Evolutionary conservation across 805 yeast species (phyloP).

Genomic region (Hanseniaspora taiwanica): DNA sequence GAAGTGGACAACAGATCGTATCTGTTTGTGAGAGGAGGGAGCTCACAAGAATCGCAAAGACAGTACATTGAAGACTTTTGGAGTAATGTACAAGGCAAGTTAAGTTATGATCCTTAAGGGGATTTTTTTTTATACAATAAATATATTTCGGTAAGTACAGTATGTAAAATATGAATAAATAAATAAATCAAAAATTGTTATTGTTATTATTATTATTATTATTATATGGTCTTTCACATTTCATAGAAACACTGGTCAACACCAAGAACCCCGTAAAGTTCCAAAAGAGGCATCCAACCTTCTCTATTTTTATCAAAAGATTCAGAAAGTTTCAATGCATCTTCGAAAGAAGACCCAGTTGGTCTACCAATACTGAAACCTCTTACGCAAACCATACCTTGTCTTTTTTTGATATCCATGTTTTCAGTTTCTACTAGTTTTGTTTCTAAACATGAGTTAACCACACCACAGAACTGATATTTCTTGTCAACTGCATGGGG

Average conservation of each 20-base stretch:
- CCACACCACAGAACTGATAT: slow-evolving; percentile 37
- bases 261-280: slow-evolving; percentile 48
- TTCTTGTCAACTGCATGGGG: slow-evolving; percentile 16
- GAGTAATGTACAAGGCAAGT: slow-evolving; percentile 35
- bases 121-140: not conserved
- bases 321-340: slow-evolving; percentile 22
- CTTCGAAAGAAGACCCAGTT: slow-evolving; percentile 18
- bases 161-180: not conserved
- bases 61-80: slow-evolving; percentile 36
- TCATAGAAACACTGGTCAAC: slow-evolving; percentile 60
- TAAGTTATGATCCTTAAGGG: slow-evolving; percentile 23
- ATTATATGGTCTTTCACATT: slow-evolving; percentile 6
- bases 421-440: slow-evolving; percentile 32
- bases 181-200: too few relatives aligned
- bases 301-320: slow-evolving; percentile 29
- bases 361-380: slow-evolving; percentile 57
- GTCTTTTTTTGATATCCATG: slow-evolving; percentile 23
- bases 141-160: not conserved
- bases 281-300: slow-evolving; percentile 39
- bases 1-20: slow-evolving; percentile 41
- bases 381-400: slow-evolving; percentile 42
- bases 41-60: slow-evolving; percentile 28
- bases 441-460: slow-evolving; percentile 46
- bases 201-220: too few relatives aligned
- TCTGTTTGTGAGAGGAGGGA: slow-evolving; percentile 42